Conservation (phyloP, 1,284 basidiomycete genomes). For the Pascua guehoae region DNA sequence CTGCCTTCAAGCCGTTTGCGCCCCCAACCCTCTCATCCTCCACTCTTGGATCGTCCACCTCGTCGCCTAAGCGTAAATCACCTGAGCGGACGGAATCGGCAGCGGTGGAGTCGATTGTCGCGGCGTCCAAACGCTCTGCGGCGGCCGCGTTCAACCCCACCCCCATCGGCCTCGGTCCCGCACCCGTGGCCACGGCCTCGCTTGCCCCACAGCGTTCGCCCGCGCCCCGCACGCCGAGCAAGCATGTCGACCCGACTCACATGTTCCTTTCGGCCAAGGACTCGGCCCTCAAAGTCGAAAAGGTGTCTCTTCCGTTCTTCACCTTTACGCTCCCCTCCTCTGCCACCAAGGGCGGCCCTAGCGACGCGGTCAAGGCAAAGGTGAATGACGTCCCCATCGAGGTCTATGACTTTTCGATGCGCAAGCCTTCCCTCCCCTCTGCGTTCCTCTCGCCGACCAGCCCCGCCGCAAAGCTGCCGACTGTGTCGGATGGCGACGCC, state of each 20-base stretch:
- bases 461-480: background rate
- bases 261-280: conserved; percentile 39
- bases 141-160: conserved; percentile 14
- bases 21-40: conserved; percentile 11
- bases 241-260: conserved; percentile 6
- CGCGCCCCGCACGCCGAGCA: background rate
- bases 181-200: background rate
- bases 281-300: conserved; percentile 32
- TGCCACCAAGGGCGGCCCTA: conserved; percentile 7
- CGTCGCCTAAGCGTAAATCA: conserved; percentile 1
- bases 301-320: conserved; percentile 33
- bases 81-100: background rate
- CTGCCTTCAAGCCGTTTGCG: conserved; percentile 22
- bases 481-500: conserved; percentile 9
- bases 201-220: no score
- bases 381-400: background rate
- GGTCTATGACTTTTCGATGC: conserved; percentile 4
- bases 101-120: conserved; percentile 8
- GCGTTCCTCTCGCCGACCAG: background rate
- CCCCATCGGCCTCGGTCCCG: conserved; percentile 12
- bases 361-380: conserved; percentile 15
- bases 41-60: conserved; percentile 2
- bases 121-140: conserved; percentile 9
- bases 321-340: conserved; percentile 22
- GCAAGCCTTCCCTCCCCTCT: background rate